These are phyloP conservation scores for Phaseolus coccineus DNA, from an alignment of 331 rosid species.

Conservation along the genomic window DNA sequence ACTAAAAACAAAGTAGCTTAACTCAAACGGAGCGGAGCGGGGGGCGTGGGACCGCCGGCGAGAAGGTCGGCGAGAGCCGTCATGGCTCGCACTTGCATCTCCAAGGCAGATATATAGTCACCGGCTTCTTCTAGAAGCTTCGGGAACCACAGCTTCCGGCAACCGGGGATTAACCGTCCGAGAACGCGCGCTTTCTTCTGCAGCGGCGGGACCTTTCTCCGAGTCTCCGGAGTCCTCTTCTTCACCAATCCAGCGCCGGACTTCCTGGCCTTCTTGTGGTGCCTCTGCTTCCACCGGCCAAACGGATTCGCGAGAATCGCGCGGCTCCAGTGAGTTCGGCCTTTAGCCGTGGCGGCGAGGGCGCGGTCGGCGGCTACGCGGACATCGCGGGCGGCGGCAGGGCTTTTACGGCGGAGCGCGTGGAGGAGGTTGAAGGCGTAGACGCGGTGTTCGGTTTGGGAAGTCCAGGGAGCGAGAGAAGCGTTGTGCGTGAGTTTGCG, in stretches of 20 bases:
- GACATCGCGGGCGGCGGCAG: constrained; percentile 36
- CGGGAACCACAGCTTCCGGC: constrained; percentile 68
- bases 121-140: constrained; percentile 81
- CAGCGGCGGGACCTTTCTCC: constrained; percentile 47
- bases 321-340: constrained; percentile 79
- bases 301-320: constrained; percentile 67
- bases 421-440: constrained; percentile 63
- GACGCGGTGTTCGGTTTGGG: constrained; percentile 60
- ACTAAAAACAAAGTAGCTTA: constrained; percentile 29
- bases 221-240: constrained; percentile 49
- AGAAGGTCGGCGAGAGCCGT: constrained; percentile 69
- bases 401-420: constrained; percentile 52
- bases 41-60: constrained; percentile 46
- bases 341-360: constrained; percentile 65
- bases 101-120: constrained; percentile 79
- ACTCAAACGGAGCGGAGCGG: constrained; percentile 31
- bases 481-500: constrained; percentile 39
- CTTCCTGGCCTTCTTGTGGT: constrained; percentile 52
- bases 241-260: constrained; percentile 38
- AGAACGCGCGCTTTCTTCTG: constrained; percentile 65
- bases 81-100: constrained; percentile 95
- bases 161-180: constrained; percentile 76
- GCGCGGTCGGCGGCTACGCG: constrained; percentile 66
- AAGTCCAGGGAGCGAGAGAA: constrained; percentile 61
- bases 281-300: constrained; percentile 44